phyloP scores from a whole-genome alignment of 169 alveolate genomes.

The Plasmodium chabaudi region DNA sequence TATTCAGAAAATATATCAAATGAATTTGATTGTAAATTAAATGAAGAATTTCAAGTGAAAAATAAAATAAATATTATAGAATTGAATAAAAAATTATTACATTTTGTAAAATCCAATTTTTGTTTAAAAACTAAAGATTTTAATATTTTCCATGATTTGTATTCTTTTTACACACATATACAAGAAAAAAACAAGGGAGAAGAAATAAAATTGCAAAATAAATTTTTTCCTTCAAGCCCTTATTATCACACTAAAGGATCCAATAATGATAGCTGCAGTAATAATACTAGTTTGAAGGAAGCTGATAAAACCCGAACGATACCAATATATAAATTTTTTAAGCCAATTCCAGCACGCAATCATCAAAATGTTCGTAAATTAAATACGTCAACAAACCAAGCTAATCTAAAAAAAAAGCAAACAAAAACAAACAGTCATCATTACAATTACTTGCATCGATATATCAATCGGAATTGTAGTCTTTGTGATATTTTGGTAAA shows the following conservation, averaged over 20 bases:
- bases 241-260: background rate
- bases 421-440: background rate
- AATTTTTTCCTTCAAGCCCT: constrained; percentile 21
- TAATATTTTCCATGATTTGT: constrained; percentile 30
- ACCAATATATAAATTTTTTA: too few relatives aligned
- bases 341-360: too few relatives aligned
- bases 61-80: constrained; percentile 30
- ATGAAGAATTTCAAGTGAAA: constrained; percentile 25
- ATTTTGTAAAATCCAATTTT: constrained; percentile 48
- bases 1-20: background rate
- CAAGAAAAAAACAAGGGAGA: constrained; percentile 59
- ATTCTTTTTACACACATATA: constrained; percentile 45
- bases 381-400: background rate
- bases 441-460: too few relatives aligned
- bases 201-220: constrained; percentile 26
- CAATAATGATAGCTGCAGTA: background rate
- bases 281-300: background rate
- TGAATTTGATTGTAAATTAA: constrained; percentile 11
- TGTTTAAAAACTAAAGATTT: constrained; percentile 38
- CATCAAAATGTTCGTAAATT: too few relatives aligned
- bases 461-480: constrained; percentile 3
- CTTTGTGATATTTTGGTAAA: constrained; percentile 31
- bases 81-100: constrained; percentile 38
- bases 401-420: background rate
- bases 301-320: too few relatives aligned